Evolutionary conservation across 2,329 filamentous ascomycete genomes (phyloP), one percentile per base, ranked within the genome.

Genomic region (Pseudogymnoascus sp.): DNA sequence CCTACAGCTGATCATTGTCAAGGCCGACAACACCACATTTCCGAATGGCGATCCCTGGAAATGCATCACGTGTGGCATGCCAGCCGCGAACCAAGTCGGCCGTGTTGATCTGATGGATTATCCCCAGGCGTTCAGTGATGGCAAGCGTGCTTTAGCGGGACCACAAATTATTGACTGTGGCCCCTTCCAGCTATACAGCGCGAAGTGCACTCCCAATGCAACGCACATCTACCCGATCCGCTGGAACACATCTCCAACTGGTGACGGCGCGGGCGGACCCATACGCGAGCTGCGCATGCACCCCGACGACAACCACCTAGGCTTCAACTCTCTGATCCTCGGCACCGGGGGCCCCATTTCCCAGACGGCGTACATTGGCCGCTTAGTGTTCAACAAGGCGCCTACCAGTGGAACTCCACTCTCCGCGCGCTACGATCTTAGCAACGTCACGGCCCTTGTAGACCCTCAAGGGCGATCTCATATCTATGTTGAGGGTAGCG

Each of bases 11-110:
- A 72, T 81, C 37, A 63, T 80, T 4, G 69, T 80, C 65, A 79
- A 78, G 64, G 65, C 74, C 0, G 75, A 80, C 61, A 73, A 72
- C 1, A 74, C 68, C 2, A 71, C 63, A 0, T 81, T 80, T 45
- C 55, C 70, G 1, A 79, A 77, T 60, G 78, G 78, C 0, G 77
- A 79, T 63, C 59, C 74, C 0, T 81, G 78, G 77, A 80, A 78
- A 64, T 80, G 78, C 61, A 61, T 81, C 4, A 80, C 72, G 31
- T 81, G 78, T 61, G 78, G 74, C 1, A 71, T 80, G 0, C 72
- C 75, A 0, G 65, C 59, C 2, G 66, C 68, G 31, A 76, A 78
- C 52, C 66, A 70, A 1, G 45, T 67, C 2, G 70, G 69, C 6
- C 60, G 68, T 2, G 62, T 64, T 16, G 60, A 65, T 1, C 19